phyloP scores from a whole-genome alignment of 2,329 filamentous ascomycete genomes.

The Ploettnerulaceae sp. region DNA sequence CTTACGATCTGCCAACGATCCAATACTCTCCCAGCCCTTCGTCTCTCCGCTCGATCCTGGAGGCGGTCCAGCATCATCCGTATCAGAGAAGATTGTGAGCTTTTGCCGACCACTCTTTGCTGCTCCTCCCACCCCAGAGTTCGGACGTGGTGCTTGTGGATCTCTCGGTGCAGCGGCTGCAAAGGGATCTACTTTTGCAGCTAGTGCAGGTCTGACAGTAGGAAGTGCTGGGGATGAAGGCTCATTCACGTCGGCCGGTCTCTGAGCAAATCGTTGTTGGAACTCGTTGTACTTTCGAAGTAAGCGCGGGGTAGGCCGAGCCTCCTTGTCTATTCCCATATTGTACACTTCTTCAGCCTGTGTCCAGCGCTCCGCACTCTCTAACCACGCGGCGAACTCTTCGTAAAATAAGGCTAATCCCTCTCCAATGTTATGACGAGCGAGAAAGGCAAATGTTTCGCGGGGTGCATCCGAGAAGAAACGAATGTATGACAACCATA shows the following conservation, averaged over 20 bases:
- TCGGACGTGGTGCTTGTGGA: conserved; percentile 58
- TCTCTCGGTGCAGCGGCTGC: conserved; percentile 50
- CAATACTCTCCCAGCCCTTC: conserved; percentile 89
- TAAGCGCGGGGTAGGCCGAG: conserved; percentile 74
- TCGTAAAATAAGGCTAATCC: conserved; percentile 89
- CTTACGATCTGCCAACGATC: conserved; percentile 77
- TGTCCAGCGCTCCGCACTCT: conserved; percentile 74
- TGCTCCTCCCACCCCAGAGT: conserved; percentile 44
- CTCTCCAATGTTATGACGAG: conserved; percentile 84
- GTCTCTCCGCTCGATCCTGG: conserved; percentile 49
- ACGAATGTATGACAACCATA: conserved; percentile 92
- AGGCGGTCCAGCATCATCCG: conserved; percentile 52
- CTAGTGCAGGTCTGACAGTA: conserved; percentile 74
- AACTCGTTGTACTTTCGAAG: conserved; percentile 91
- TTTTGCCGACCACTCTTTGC: conserved; percentile 71
- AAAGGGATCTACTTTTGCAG: conserved; percentile 82
- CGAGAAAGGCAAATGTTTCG: conserved; percentile 87
- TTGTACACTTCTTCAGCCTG: conserved; percentile 94
- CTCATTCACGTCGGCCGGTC: conserved; percentile 55
- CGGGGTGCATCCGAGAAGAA: conserved; percentile 91
- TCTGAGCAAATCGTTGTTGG: conserved; percentile 68
- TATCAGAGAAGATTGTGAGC: conserved; percentile 86
- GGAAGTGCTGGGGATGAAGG: conserved; percentile 86
- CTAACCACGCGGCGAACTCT: conserved; percentile 91
- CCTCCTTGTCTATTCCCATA: conserved; percentile 83